phyloP scores from a whole-genome alignment of 2,329 filamentous ascomycete species.

The Harringtonia lauricola region DNA sequence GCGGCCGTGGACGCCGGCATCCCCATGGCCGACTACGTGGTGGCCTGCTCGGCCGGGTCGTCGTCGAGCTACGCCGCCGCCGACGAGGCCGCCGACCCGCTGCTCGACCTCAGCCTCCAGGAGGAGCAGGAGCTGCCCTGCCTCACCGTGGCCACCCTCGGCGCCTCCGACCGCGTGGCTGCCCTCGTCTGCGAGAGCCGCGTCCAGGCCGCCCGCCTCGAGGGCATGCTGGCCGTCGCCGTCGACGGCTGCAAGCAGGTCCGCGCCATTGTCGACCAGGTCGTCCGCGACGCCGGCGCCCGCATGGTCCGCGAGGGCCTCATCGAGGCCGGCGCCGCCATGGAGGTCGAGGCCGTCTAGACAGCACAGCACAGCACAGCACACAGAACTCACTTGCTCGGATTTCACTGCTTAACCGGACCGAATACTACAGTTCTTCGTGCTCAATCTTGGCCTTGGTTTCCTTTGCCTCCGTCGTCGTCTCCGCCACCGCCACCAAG shows the following conservation, averaged over 20 bases:
- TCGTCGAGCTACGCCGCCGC: conserved; percentile 55
- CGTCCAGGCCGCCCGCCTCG: conserved; percentile 69
- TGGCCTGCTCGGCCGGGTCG: conserved; percentile 77
- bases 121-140: conserved; percentile 86
- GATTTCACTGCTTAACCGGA: too few relatives aligned
- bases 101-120: conserved; percentile 67
- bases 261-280: conserved; percentile 65
- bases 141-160: conserved; percentile 73
- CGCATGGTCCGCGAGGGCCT: conserved; percentile 37
- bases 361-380: too few relatives aligned
- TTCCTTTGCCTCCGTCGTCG: conserved; percentile 20
- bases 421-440: conserved; percentile 34
- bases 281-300: conserved; percentile 61
- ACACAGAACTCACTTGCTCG: background rate
- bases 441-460: too few relatives aligned
- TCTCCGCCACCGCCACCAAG: conserved; percentile 33
- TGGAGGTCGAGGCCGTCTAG: too few relatives aligned
- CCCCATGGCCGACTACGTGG: conserved; percentile 87
- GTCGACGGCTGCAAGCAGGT: conserved; percentile 88
- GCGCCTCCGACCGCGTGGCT: conserved; percentile 61
- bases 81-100: conserved; percentile 61
- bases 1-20: conserved; percentile 91
- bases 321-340: conserved; percentile 16
- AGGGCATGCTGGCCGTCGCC: conserved; percentile 87
- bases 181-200: conserved; percentile 80